Evolutionary conservation across 805 yeast genomes (phyloP), one percentile per base, ranked within the genome.

Genomic region (Cephaloascus albidus): DNA sequence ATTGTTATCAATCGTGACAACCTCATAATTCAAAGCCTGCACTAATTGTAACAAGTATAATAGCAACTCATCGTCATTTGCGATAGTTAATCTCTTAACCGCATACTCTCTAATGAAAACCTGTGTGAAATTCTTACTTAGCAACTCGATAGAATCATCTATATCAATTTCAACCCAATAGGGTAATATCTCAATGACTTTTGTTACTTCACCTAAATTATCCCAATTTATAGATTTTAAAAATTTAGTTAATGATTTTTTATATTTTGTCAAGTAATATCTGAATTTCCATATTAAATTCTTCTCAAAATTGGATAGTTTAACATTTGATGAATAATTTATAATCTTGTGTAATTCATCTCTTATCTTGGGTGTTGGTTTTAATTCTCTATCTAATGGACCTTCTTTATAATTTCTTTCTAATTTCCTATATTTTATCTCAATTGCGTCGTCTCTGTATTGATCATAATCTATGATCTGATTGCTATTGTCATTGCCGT

Each of bases 261-360:
- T 76, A 48, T 78, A 78, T 39, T 79, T 72, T n/a, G 84, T 65
- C 16, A 85, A 60, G 57, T 80, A 89, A 60, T 85, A 93, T 39
- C 97, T 63, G 58, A 83, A 90, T 57, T 84, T 85, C 97, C 97
- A 90, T 8, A 90, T 71, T 51, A 87, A 60, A 46, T 87, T 86
- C 62, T 84, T 86, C 48, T 90, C 96, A 52, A 81, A 79, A 38
- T 84, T 89, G 4, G 81, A 73, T 36, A 93, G 65, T 47, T 79
- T 84, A 39, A 85, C 85, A 35, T 86, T 90, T 3, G 96, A 88
- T 3, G 96, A 89, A 51, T 81, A 85, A 18, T 68, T 66, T 38
- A 90, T 64, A 4, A 89, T 85, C 35, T 64, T 68, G 41, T 75
- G 69, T 39, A 90, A 68, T 46, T 85, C 84, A 44, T 81, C 87